Evolutionary conservation across 2,329 filamentous ascomycete species (phyloP).

Genomic region (Aspergillus amoenus): DNA sequence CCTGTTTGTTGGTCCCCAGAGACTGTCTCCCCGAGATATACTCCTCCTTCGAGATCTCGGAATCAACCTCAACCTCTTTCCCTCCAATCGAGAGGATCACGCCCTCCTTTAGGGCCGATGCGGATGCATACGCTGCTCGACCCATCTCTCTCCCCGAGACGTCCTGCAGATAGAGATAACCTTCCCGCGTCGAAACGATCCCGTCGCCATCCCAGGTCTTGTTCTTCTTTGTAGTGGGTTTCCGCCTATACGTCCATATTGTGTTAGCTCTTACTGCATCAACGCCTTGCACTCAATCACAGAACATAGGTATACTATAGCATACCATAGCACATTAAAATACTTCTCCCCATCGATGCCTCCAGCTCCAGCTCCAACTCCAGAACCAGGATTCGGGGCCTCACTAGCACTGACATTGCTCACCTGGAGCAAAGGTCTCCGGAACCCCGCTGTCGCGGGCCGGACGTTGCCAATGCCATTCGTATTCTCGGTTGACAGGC

Average conservation of each 20-base stretch:
- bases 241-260: slow-evolving; percentile 52
- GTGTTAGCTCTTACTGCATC: neutral
- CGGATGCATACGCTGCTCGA: slow-evolving; percentile 52
- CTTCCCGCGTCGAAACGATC: slow-evolving; percentile 57
- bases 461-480: slow-evolving; percentile 8
- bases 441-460: slow-evolving; percentile 12
- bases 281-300: too few species aligned
- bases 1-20: slow-evolving; percentile 25
- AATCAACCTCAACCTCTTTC: slow-evolving; percentile 69
- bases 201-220: slow-evolving; percentile 78
- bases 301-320: too few species aligned
- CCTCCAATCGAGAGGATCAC: slow-evolving; percentile 62
- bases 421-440: slow-evolving; percentile 36
- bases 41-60: slow-evolving; percentile 59
- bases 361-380: slow-evolving; percentile 3
- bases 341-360: slow-evolving; percentile 33
- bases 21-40: slow-evolving; percentile 45
- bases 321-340: slow-evolving; percentile 50
- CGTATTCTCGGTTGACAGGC: slow-evolving; percentile 26
- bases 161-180: slow-evolving; percentile 62
- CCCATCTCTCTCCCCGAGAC: slow-evolving; percentile 64
- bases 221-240: slow-evolving; percentile 69
- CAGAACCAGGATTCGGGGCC: too few species aligned
- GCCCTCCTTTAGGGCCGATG: slow-evolving; percentile 58
- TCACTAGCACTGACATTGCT: slow-evolving; percentile 19